These are phyloP conservation scores for Chenopodium suecicum DNA, from an alignment of 148 eudicot genomes.

Conservation along the genomic window DNA sequence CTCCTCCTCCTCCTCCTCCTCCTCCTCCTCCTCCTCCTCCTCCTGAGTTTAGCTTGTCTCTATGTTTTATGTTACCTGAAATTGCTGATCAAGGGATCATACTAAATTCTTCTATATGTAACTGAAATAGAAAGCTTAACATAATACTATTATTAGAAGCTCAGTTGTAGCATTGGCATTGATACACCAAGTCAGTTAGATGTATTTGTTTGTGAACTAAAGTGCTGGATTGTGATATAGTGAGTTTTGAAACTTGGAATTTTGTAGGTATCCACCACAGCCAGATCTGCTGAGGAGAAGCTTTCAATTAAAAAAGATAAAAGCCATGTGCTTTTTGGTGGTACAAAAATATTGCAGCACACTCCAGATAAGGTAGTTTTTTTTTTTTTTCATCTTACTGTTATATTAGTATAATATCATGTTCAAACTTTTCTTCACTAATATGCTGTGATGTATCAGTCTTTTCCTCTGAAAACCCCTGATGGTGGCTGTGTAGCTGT, in stretches of 20 bases:
- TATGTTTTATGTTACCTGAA: too few species aligned
- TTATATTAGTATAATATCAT: background rate
- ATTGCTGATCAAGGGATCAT: too few species aligned
- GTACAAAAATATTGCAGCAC: slow-evolving; percentile 97
- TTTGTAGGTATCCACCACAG: slow-evolving; percentile 67
- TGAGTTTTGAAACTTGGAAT: slow-evolving; percentile 14
- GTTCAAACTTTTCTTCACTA: slow-evolving; percentile 7
- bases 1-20: too few species aligned
- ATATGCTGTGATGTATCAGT: slow-evolving; percentile 39
- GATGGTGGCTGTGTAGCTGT: slow-evolving; percentile 99
- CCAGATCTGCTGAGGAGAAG: slow-evolving; percentile 64
- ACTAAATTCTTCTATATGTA: background rate
- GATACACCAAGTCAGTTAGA: background rate
- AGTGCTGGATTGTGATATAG: background rate
- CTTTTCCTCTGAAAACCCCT: slow-evolving; percentile 72
- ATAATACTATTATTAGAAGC: background rate
- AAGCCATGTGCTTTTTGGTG: slow-evolving; percentile 88
- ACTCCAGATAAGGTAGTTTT: slow-evolving; percentile 76
- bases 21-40: too few species aligned
- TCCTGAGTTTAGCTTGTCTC: too few species aligned
- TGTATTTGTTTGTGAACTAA: background rate
- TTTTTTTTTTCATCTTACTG: background rate
- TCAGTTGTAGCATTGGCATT: background rate
- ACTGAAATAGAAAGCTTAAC: background rate
- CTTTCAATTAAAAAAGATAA: slow-evolving; percentile 75